Evolutionary conservation across 1,284 basidiomycete species (phyloP), one percentile per base, ranked within the genome.

Genomic region (Ustilago vetiveriae): DNA sequence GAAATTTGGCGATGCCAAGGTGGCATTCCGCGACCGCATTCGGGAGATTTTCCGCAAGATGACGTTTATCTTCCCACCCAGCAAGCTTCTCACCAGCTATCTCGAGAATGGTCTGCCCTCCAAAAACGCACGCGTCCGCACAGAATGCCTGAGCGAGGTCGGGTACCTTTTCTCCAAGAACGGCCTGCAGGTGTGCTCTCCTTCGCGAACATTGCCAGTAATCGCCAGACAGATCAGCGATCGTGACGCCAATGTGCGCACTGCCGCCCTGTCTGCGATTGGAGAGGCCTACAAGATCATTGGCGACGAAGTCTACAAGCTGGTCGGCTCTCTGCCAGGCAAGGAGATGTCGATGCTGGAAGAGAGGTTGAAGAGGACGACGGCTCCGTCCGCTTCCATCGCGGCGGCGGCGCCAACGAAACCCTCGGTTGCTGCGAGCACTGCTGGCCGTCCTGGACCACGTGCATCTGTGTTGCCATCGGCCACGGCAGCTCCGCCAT

Each of bases 291-390:
- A 94, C 81, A 85, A 87, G 19, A 86, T 92, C 13, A 87, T 91
- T 17, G 93, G 94, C 21, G 92, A 96, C 72, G 90, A 89, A 67
- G 87, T 94, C 13, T 94, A 91, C 90, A 85, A 87, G 16, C 83
- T 90, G 11, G 90, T 94, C 32, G 92, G 92, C 3, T 78, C 86
- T 4, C 83, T 96, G 35, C 87, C 90, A 29, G 85, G 90, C 1
- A 95, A 94, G 81, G 93, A 95, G 75, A 92, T 90, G 81, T 92
- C 92, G 14, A 90, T 95, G 76, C 85, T 96, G 24, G 92, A 95
- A 81, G 94, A 95, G 80, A 87, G 92, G 16, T 83, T 96, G 19
- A 90, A 92, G 66, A 89, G 93, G 36, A 89, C 92, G 8, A 85
- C 89, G 19, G 68, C 54, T 11, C 65, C 74, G 4, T 50, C 62